Evolutionary conservation across 2,329 filamentous ascomycete species (phyloP).

Genomic region (Zalaria sp.): DNA sequence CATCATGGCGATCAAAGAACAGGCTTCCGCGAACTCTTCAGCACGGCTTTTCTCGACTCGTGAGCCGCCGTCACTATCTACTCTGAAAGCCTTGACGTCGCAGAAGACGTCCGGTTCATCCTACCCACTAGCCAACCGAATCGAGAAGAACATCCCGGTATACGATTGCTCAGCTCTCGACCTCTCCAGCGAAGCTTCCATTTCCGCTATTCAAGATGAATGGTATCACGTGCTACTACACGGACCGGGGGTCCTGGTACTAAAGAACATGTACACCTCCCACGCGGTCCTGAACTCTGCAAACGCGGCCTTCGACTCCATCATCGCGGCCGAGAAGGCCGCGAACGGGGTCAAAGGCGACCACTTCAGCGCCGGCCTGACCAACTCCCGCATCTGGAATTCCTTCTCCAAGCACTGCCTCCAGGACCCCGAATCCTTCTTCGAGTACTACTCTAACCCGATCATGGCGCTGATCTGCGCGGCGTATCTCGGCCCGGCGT

Average conservation of each 20-base stretch:
- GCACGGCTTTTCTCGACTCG: background rate
- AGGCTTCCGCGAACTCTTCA: background rate
- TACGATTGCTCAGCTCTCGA: conserved; percentile 33
- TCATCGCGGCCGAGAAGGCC: conserved; percentile 32
- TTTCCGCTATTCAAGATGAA: conserved; percentile 40
- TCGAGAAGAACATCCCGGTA: conserved; percentile 40
- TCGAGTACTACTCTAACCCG: conserved; percentile 46
- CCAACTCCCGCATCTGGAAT: conserved; percentile 52
- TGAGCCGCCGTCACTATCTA: background rate
- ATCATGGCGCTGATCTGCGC: conserved; percentile 39
- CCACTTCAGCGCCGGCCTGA: conserved; percentile 43
- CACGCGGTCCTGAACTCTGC: conserved; percentile 27
- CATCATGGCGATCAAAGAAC: background rate
- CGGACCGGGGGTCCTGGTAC: conserved; percentile 47
- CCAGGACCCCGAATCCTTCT: conserved; percentile 37
- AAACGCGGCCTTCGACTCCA: conserved; percentile 32
- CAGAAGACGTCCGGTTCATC: background rate
- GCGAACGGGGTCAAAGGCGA: conserved; percentile 33
- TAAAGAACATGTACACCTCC: conserved; percentile 37
- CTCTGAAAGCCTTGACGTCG: background rate
- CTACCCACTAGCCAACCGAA: conserved; percentile 34
- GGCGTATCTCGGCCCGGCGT: conserved; percentile 45
- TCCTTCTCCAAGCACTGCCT: conserved; percentile 48
- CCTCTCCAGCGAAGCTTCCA: conserved; percentile 15
- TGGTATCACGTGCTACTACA: conserved; percentile 43